A percentile compares a stretch with the other conserved stretches of the same genome.
Conservation (phyloP, 1,139 yeast species). For the Yamadazyma mexicana region DNA sequence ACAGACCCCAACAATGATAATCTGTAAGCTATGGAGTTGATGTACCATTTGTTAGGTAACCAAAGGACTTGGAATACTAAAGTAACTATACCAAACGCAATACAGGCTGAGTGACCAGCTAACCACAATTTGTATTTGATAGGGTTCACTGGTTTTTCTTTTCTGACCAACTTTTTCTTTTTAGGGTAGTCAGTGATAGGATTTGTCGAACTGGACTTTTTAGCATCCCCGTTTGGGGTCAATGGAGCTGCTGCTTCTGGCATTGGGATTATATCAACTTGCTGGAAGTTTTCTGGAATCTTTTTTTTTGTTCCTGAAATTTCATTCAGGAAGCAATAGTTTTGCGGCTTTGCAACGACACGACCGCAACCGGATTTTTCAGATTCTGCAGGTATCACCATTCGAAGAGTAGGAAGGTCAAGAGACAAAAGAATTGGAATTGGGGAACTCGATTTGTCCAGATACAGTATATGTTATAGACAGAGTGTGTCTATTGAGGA, state of each 20-base stretch:
- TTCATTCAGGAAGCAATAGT: slow-evolving; percentile 1
- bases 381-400: background rate
- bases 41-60: slow-evolving; percentile 43
- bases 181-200: slow-evolving; percentile 14
- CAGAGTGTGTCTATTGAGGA: no score
- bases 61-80: slow-evolving; percentile 47
- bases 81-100: slow-evolving; percentile 52
- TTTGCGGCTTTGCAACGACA: background rate
- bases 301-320: slow-evolving; percentile 1
- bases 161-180: slow-evolving; percentile 41
- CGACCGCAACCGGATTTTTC: background rate
- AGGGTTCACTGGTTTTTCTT: slow-evolving; percentile 36
- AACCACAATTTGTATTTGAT: slow-evolving; percentile 57
- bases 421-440: no score
- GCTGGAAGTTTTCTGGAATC: background rate
- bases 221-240: slow-evolving; percentile 4
- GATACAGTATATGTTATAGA: no score
- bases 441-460: no score
- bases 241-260: slow-evolving; percentile 3
- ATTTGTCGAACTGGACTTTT: no score
- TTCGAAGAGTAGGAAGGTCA: no score
- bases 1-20: slow-evolving; percentile 57
- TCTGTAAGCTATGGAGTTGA: slow-evolving; percentile 51
- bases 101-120: slow-evolving; percentile 54
- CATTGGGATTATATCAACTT: background rate